A percentile compares a stretch with the other conserved stretches of the same genome.
phyloP scores from a whole-genome alignment of 2,329 filamentous ascomycete genomes.

The Fusarium nodosum region DNA sequence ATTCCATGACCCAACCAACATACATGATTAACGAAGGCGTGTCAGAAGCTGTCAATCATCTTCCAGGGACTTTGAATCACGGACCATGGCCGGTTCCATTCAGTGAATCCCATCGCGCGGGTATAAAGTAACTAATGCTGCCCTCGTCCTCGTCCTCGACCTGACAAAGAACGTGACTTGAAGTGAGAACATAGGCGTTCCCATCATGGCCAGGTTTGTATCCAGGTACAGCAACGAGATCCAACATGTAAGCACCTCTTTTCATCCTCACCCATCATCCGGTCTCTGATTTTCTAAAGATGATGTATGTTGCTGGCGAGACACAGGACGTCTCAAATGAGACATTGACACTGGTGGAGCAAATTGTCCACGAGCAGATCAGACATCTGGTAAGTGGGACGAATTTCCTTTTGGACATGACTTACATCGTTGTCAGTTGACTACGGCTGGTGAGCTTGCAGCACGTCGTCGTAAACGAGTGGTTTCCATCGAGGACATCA shows the following conservation, averaged over 20 bases:
- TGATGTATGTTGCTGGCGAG: conserved; percentile 43
- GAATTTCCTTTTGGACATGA: accelerated
- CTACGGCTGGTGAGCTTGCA: conserved; percentile 86
- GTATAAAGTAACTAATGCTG: neutral
- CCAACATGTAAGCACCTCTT: conserved; percentile 1
- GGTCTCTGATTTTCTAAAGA: conserved; percentile 5
- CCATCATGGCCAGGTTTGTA: neutral
- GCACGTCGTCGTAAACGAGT: conserved; percentile 89
- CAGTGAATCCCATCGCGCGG: neutral
- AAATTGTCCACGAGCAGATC: conserved; percentile 95
- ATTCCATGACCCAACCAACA: neutral
- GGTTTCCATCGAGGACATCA: conserved; percentile 90
- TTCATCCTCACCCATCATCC: accelerated
- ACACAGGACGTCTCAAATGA: conserved; percentile 69
- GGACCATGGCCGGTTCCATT: neutral
- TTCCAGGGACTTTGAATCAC: neutral
- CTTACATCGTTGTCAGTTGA: conserved; percentile 66
- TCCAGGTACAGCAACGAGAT: conserved; percentile 25
- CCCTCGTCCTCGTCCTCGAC: neutral
- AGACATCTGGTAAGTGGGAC: conserved; percentile 79
- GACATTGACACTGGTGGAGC: conserved; percentile 93
- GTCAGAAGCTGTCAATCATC: neutral
- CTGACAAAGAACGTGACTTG: neutral
- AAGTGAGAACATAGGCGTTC: neutral
- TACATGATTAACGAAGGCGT: conserved; percentile 4